Evolutionary conservation across 1,139 yeast genomes (phyloP).

Genomic region (Magnusiomyces suaveolens): DNA sequence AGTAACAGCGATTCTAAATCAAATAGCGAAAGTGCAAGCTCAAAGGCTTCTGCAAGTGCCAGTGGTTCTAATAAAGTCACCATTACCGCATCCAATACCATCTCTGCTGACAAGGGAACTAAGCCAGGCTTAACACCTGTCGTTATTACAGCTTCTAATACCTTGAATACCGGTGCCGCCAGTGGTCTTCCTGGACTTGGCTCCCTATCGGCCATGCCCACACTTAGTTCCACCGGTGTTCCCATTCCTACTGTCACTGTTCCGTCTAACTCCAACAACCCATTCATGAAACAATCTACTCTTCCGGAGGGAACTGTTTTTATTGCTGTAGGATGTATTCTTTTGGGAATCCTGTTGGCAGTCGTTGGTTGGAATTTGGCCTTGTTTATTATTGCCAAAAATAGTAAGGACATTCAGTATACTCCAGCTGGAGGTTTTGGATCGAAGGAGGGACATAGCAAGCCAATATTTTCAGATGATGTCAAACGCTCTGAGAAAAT

Average conservation of each 20-base stretch:
- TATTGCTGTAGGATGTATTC: constrained; percentile 64
- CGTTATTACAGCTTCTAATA: constrained; percentile 10
- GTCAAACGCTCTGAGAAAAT: constrained; percentile 8
- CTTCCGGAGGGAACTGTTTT: constrained; percentile 69
- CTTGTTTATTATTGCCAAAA: constrained; percentile 8
- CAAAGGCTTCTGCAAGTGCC: background rate
- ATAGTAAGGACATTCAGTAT: constrained; percentile 5
- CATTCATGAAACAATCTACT: constrained; percentile 44
- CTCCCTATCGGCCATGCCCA: constrained; percentile 15
- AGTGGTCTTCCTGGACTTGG: background rate
- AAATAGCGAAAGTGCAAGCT: too few species aligned
- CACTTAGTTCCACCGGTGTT: constrained; percentile 15
- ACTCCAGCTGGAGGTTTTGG: constrained; percentile 4
- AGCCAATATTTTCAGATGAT: background rate
- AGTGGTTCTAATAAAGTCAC: background rate
- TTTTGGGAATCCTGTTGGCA: constrained; percentile 47
- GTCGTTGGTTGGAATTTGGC: constrained; percentile 33
- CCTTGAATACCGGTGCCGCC: constrained; percentile 4
- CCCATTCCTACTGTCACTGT: constrained; percentile 52
- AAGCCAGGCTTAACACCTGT: constrained; percentile 5
- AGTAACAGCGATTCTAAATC: too few species aligned
- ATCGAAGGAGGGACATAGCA: background rate
- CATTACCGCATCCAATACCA: constrained; percentile 1
- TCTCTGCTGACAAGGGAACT: background rate
- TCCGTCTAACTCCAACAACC: constrained; percentile 51